Evolutionary conservation across 2,329 filamentous ascomycete species (phyloP), one percentile per base, ranked within the genome.

Genomic region (Hypoxylon sp.): DNA sequence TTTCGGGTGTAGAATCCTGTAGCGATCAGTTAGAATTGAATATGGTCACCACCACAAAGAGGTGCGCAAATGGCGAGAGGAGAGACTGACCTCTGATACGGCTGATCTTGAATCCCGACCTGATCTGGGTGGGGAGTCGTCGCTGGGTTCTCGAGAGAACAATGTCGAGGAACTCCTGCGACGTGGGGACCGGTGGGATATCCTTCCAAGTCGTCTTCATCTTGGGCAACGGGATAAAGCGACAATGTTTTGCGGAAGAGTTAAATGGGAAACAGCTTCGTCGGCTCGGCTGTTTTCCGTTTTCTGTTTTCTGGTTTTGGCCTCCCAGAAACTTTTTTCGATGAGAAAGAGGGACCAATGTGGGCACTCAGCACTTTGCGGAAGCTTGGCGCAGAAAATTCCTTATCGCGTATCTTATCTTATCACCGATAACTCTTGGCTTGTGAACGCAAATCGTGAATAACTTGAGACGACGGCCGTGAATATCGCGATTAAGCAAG

Each of bases 131-230:
- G 12, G 96, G 96, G 69, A 99, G 85, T 68, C 95, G 90, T 77
- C 95, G 87, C 85, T 98, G 95, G 3, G 93, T 97, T 73, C 96
- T 87, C 76, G 92, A 96, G 75, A 99, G 87, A 71, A 98, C 94
- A 78, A 99, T 97, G 81, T 99, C 96, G 74, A 99, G 86, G 77
- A 99, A 98, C 82, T 99, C 96, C 84, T 96, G 91, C 79, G 91
- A 91, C 75, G 92, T 96, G 62, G 95, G 95, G 71, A 97, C 93
- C 71, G 93, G 93, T 68, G 91, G 90, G 74, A 96, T 96, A 77
- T 92, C 89, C 78, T 90, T 90, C 87, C 87, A 90, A 59, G 85
- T 87, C 68, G 84, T 86, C 82, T 86, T 87, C 84, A 87, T 87
- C 58, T 69, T 81, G 82, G 79, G 75, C 75, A 71, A 75, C 68